Evolutionary conservation across 129 eudicot species (phyloP), one percentile per base, ranked within the genome.

Genomic region (Logfia minima): DNA sequence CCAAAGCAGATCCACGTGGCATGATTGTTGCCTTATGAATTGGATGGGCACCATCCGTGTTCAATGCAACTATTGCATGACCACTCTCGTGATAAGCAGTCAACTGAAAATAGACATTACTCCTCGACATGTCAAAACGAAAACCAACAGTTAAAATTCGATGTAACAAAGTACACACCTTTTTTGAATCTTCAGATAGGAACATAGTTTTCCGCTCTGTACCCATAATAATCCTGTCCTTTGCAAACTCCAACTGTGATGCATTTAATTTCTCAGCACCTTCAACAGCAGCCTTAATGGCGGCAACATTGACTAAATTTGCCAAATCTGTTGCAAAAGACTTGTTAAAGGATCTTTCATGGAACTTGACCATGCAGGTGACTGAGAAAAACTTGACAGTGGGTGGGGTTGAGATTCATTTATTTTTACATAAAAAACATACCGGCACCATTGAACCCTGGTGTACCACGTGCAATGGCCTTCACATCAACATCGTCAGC

Each of bases 81-180:
- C 98, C 98, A 75, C 98, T 88, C 84, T 93, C 98, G 21, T 93
- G 98, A 79, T 93, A 93, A 59, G 98, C 98, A 41, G 97, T 90
- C 39, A 93, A 93, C 97, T 90, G 91, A 58, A 77, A 69, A 80
- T 62, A 70, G 21, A 41, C 62, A 58, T 70, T 29, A 70, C 34
- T 26, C 23, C 24, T n/a, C 18, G 7, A 13, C 55, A 37, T 22
- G 73, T 65, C 51, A 64, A 17, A 41, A 52, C 55, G 23, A 8
- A 19, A 51, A n/a, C 45, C 26, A 52, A 18, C 22, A 53, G 65
- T 29, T 29, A 9, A 66, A 58, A 59, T 7, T 28, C 29, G 55
- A 11, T 37, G 37, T 61, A 37, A 63, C n/a, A 68, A 74, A 18
- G 29, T 67, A 74, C 22, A 11, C 39, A 93, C 96, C 98, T 88